Percentiles rank a stretch among this genome's conserved stretches.
These are phyloP conservation scores for Cymbidium sinense DNA, from an alignment of 106 monocot species.

Conservation along the genomic window DNA sequence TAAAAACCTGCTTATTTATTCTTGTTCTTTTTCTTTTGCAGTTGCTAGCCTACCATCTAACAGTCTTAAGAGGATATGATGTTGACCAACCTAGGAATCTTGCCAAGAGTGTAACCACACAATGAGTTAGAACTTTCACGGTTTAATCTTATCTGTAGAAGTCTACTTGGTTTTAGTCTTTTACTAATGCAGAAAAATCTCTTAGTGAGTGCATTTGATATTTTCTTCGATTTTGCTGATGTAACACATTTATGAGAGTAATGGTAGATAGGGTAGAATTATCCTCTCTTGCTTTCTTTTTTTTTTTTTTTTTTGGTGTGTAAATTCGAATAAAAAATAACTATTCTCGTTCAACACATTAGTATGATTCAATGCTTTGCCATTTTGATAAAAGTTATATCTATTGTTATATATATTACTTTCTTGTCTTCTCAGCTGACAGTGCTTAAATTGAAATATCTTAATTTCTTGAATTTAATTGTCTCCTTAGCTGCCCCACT, in stretches of 20 bases:
- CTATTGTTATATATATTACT: too few species aligned
- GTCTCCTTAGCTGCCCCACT: too few species aligned
- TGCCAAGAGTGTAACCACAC: constrained; percentile 94
- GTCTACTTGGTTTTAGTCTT: not conserved
- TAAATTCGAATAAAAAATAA: too few species aligned
- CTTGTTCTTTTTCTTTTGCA: constrained; percentile 15
- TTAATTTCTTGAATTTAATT: too few species aligned
- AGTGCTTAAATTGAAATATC: too few species aligned
- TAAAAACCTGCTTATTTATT: not conserved
- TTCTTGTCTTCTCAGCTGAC: too few species aligned
- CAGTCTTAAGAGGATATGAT: constrained; percentile 80
- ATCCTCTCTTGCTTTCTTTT: not conserved
- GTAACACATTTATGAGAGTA: not conserved
- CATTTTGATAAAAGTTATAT: too few species aligned
- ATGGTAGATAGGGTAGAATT: not conserved
- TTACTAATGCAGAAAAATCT: not conserved
- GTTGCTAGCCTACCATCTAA: constrained; percentile 91
- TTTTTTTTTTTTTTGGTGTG: too few species aligned
- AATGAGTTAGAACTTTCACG: constrained; percentile 22
- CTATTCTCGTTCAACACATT: too few species aligned
- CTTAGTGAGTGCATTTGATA: not conserved
- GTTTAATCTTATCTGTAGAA: not conserved
- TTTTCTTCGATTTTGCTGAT: not conserved
- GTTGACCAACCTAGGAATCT: constrained; percentile 95
- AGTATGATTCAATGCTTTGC: too few species aligned